Percentiles rank a stretch among this genome's conserved stretches.
Conservation (phyloP, 352 stramenopile genomes). For the Thalassiosira exigua region DNA sequence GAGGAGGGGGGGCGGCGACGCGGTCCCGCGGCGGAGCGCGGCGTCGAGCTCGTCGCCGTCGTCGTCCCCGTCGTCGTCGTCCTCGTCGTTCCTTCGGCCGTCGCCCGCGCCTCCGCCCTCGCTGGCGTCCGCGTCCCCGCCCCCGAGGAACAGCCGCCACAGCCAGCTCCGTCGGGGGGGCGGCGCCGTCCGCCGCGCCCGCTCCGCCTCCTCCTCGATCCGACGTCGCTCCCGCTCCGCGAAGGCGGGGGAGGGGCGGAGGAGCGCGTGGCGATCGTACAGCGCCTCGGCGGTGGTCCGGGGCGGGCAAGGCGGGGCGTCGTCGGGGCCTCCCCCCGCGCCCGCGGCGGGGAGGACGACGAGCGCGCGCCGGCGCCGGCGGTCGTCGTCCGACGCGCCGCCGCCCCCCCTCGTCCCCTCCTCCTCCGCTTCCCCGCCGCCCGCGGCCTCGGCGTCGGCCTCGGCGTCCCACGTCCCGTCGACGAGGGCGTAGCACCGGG, state of each 20-base stretch:
- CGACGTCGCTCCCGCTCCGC: conserved; percentile 9
- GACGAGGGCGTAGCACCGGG: too few relatives aligned
- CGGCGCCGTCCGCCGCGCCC: neutral
- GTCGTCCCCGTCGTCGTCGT: neutral
- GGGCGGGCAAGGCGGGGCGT: neutral
- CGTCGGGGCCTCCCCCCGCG: neutral
- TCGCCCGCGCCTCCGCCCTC: neutral
- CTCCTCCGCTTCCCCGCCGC: too few relatives aligned
- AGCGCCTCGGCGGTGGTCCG: conserved; percentile 24
- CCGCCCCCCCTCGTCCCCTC: neutral
- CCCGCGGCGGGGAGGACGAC: neutral
- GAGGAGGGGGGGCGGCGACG: too few relatives aligned
- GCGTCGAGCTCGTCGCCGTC: conserved; percentile 8
- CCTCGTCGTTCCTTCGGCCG: neutral
- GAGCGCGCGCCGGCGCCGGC: too few relatives aligned
- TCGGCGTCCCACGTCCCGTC: too few relatives aligned
- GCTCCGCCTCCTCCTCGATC: neutral
- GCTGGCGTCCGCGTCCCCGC: neutral
- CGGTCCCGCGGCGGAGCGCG: conserved; percentile 10
- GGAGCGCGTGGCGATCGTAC: conserved; percentile 46
- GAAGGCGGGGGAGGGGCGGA: conserved; percentile 30
- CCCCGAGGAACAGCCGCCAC: neutral
- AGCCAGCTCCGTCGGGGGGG: conserved; percentile 5
- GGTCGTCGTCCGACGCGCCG: neutral
- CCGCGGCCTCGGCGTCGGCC: too few relatives aligned